Evolutionary conservation across 257 asterid genomes (phyloP).

Genomic region (Lycium ferocissimum): DNA sequence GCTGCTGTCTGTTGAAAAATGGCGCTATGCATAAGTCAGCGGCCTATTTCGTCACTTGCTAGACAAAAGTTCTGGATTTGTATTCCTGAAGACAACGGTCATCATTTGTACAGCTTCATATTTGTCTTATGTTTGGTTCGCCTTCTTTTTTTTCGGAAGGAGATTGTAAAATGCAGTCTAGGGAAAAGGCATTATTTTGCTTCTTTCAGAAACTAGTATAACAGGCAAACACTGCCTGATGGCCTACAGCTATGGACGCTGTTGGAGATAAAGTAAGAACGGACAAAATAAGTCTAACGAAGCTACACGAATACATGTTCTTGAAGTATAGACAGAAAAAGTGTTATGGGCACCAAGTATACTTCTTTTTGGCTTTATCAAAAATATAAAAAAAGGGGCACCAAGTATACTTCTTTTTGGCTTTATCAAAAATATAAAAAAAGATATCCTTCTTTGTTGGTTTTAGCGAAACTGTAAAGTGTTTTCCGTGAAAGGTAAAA

Average conservation of each 20-base stretch:
- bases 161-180: not conserved
- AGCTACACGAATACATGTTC: not conserved
- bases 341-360: not conserved
- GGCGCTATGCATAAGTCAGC: not conserved
- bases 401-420: not conserved
- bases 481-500: not conserved
- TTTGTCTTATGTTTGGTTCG: not conserved
- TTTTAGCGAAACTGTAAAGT: not conserved
- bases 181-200: slow-evolving; percentile 3
- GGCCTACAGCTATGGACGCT: not conserved
- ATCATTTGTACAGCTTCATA: not conserved
- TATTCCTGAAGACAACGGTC: not conserved
- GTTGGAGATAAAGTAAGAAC: not conserved
- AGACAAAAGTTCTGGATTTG: slow-evolving; percentile 1
- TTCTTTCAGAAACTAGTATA: slow-evolving; percentile 25
- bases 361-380: not conserved
- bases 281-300: not conserved
- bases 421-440: not conserved
- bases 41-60: not conserved
- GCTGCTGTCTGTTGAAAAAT: not conserved
- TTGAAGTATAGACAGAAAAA: not conserved
- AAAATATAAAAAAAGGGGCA: not conserved
- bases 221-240: not conserved
- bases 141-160: not conserved
- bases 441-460: not conserved